Evolutionary conservation across 2,329 filamentous ascomycete species (phyloP).

Genomic region (Penicillium sp.): DNA sequence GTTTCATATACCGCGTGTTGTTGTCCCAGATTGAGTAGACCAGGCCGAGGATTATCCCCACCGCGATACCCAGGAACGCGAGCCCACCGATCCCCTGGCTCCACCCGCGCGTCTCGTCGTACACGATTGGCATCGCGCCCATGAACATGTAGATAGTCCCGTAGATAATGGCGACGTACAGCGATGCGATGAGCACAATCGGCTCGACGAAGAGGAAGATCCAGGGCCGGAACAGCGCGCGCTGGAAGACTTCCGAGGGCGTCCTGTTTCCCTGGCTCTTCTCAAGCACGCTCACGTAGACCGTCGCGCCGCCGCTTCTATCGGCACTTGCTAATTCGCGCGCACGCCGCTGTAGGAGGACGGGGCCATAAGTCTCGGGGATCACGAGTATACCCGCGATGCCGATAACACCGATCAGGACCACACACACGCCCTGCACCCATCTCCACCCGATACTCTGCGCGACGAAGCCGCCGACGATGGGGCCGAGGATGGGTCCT

Average conservation of each 20-base stretch:
- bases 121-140: constrained; percentile 2
- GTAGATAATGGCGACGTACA: constrained; percentile 4
- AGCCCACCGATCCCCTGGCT: neutral
- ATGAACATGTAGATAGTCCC: neutral
- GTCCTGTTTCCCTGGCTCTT: neutral
- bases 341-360: constrained; percentile 57
- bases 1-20: constrained; percentile 4
- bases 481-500: constrained; percentile 66
- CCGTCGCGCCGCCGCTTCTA: constrained; percentile 24
- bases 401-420: constrained; percentile 66
- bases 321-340: constrained; percentile 53
- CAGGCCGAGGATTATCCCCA: constrained; percentile 31
- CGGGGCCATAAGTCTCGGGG: constrained; percentile 53
- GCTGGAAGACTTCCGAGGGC: neutral
- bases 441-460: constrained; percentile 71
- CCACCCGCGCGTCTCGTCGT: neutral
- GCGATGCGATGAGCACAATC: neutral
- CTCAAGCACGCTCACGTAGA: constrained; percentile 45
- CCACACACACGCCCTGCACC: constrained; percentile 67
- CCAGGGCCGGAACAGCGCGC: constrained; percentile 1
- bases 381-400: constrained; percentile 35
- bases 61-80: constrained; percentile 2
- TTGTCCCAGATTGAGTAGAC: constrained; percentile 31
- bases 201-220: constrained; percentile 1
- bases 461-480: constrained; percentile 69